Evolutionary conservation across 192 early-diverging fungal species (phyloP).

Genomic region (Coemansia asiatica): DNA sequence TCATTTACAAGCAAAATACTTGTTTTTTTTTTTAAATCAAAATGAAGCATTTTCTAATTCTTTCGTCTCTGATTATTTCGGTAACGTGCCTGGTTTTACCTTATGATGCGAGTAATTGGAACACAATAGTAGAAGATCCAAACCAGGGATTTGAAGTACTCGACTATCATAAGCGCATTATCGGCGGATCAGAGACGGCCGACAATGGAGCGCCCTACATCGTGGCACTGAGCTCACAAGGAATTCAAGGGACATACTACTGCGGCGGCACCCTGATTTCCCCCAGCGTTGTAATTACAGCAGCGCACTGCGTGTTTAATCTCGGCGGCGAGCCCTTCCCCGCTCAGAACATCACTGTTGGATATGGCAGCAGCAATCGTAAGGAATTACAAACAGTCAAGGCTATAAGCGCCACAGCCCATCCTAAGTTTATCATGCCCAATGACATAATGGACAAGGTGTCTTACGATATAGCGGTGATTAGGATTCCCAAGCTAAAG

Average conservation of each 20-base stretch:
- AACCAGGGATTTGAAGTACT: no score
- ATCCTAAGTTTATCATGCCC: not conserved
- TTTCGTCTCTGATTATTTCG: no score
- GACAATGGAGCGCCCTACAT: constrained; percentile 11
- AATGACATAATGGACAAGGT: not conserved
- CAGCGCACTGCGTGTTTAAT: constrained; percentile 11
- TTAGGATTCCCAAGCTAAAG: not conserved
- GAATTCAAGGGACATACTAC: not conserved
- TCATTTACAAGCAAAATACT: no score
- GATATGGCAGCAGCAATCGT: constrained; percentile 13
- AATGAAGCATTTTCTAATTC: no score
- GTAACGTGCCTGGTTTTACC: no score
- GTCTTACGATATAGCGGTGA: not conserved
- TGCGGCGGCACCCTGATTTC: constrained; percentile 17
- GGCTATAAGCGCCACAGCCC: not conserved
- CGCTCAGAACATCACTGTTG: not conserved
- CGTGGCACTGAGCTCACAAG: not conserved
- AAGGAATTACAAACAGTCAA: not conserved
- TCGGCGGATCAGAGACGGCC: constrained; percentile 3
- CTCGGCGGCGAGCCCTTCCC: not conserved
- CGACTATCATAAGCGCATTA: constrained; percentile 12
- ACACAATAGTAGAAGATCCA: no score
- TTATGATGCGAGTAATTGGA: no score
- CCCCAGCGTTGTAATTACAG: constrained; percentile 1
- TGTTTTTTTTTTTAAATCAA: no score